Evolutionary conservation across 2,329 filamentous ascomycete genomes (phyloP).

Genomic region (Fusarium mexicanum): DNA sequence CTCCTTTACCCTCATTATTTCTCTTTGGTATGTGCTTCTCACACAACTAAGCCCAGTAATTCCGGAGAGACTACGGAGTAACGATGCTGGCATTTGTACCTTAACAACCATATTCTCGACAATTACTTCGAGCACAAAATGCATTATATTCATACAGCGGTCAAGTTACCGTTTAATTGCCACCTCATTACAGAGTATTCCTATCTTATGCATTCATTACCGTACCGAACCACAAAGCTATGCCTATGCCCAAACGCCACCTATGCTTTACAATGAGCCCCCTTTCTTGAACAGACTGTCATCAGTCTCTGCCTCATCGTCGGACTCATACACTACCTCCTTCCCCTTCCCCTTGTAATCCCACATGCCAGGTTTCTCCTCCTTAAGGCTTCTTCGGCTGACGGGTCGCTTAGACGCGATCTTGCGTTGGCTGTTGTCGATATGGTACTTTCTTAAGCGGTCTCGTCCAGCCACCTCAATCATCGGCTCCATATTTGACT

Average conservation of each 20-base stretch:
- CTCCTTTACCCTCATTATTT: background rate
- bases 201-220: conserved; percentile 33
- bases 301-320: conserved; percentile 48
- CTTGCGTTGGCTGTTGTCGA: conserved; percentile 39
- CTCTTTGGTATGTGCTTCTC: background rate
- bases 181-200: conserved; percentile 32
- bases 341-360: conserved; percentile 61
- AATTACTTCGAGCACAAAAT: background rate
- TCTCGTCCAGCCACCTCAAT: conserved; percentile 51
- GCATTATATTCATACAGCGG: conserved; percentile 21
- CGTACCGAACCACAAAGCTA: conserved; percentile 9
- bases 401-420: conserved; percentile 47
- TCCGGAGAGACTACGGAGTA: background rate
- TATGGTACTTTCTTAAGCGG: conserved; percentile 40
- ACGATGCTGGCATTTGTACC: background rate
- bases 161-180: conserved; percentile 28
- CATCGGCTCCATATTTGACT: conserved; percentile 41
- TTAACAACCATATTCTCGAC: background rate
- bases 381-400: conserved; percentile 56
- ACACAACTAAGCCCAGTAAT: background rate
- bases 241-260: conserved; percentile 26
- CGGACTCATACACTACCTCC: conserved; percentile 51
- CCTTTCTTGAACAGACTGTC: conserved; percentile 47
- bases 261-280: conserved; percentile 53
- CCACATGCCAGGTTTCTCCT: conserved; percentile 48